phyloP scores from a whole-genome alignment of 148 eudicot genomes.

The Arctostaphylos glauca region DNA sequence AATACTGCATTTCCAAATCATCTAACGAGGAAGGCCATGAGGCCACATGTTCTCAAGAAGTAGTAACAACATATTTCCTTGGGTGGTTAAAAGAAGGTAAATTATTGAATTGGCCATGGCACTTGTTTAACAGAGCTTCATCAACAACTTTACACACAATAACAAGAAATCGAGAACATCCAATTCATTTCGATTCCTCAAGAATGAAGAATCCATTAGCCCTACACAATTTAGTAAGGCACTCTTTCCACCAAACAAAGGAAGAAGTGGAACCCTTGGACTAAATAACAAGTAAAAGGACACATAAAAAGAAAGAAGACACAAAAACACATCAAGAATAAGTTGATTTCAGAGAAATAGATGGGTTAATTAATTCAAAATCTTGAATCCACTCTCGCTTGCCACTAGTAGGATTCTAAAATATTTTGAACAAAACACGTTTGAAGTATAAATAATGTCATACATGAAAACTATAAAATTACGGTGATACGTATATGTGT shows the following conservation, averaged over 20 bases:
- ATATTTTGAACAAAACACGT: too few relatives aligned
- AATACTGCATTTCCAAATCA: background rate
- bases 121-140: background rate
- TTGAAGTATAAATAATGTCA: background rate
- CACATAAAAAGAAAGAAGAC: background rate
- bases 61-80: background rate
- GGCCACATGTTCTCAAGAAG: background rate
- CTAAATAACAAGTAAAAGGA: too few relatives aligned
- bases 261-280: background rate
- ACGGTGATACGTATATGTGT: background rate
- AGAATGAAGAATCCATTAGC: background rate
- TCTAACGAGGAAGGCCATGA: background rate
- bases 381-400: background rate
- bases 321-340: background rate
- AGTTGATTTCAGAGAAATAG: background rate
- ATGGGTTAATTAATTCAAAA: background rate
- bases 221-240: background rate
- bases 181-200: background rate
- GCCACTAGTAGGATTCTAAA: background rate
- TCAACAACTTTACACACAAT: background rate
- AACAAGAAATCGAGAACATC: background rate
- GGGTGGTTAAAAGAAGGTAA: background rate
- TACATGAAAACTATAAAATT: background rate
- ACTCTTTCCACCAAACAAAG: background rate
- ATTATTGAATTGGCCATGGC: background rate